phyloP scores from a whole-genome alignment of 768 basidiomycete species.

The Boletus vermiculosoides region DNA sequence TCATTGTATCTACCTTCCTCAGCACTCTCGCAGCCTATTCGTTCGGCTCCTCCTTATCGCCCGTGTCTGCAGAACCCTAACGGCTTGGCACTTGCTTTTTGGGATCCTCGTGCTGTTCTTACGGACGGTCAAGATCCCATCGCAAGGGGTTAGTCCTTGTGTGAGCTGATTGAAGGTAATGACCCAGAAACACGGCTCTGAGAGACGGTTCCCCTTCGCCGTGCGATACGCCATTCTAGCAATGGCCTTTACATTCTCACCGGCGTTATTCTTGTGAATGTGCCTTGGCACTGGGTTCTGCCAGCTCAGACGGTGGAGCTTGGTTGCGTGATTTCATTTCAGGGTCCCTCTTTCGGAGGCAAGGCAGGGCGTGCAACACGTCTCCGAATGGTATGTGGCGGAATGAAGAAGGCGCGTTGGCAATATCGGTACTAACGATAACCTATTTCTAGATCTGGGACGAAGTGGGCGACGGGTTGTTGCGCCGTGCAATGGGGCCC shows the following conservation, averaged over 20 bases:
- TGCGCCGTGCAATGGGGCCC: not conserved
- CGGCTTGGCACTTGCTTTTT: not conserved
- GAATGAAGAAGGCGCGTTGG: not conserved
- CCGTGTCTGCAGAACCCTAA: slow-evolving; percentile 6
- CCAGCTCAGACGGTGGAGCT: not conserved
- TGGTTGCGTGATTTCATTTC: slow-evolving; percentile 5
- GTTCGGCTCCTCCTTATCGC: slow-evolving; percentile 16
- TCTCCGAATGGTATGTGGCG: slow-evolving; percentile 14
- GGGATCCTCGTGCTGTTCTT: slow-evolving; percentile 3
- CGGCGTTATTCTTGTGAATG: not conserved
- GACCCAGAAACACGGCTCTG: not conserved
- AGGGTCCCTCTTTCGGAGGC: not conserved
- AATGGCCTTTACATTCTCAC: not conserved
- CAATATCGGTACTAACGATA: slow-evolving; percentile 9
- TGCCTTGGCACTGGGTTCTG: not conserved
- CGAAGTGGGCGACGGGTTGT: slow-evolving; percentile 11
- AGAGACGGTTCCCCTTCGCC: not conserved
- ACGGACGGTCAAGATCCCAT: slow-evolving; percentile 6
- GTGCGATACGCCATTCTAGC: not conserved
- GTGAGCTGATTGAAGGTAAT: slow-evolving; percentile 5
- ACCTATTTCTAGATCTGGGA: slow-evolving; percentile 6
- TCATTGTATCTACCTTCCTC: slow-evolving; percentile 26
- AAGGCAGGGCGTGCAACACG: not conserved
- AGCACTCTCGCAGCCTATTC: slow-evolving; percentile 15
- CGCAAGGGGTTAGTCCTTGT: slow-evolving; percentile 4